phyloP scores from a whole-genome alignment of 768 basidiomycete species.

The Chalciporus chontae region DNA sequence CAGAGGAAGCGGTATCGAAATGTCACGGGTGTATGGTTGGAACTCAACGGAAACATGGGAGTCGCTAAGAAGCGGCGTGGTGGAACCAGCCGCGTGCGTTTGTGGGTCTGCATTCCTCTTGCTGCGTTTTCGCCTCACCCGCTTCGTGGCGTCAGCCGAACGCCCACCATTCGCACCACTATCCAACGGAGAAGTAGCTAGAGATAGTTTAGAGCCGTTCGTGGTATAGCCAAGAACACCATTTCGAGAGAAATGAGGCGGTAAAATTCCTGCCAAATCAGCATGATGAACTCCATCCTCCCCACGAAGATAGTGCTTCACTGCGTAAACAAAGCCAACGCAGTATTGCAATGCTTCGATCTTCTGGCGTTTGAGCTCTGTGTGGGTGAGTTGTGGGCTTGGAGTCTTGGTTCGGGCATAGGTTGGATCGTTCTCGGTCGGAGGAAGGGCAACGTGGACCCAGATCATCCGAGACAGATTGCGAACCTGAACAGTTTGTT shows the following conservation, averaged over 20 bases:
- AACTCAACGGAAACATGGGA: constrained; percentile 58
- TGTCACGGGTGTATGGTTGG: constrained; percentile 51
- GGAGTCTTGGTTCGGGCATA: constrained; percentile 53
- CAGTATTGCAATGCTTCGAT: constrained; percentile 65
- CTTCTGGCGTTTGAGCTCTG: constrained; percentile 63
- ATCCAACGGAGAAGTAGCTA: constrained; percentile 29
- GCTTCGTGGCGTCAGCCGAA: constrained; percentile 55
- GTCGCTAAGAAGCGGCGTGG: constrained; percentile 61
- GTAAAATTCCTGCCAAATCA: constrained; percentile 68
- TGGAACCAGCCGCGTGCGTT: constrained; percentile 29
- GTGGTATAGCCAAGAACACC: constrained; percentile 43
- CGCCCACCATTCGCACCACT: constrained; percentile 17
- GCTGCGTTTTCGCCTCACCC: constrained; percentile 69
- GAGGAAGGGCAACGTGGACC: constrained; percentile 72
- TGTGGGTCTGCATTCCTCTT: constrained; percentile 41
- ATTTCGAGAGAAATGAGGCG: constrained; percentile 51
- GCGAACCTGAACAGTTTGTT: constrained; percentile 43
- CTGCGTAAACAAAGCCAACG: constrained; percentile 67
- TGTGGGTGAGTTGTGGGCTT: constrained; percentile 40
- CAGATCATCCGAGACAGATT: constrained; percentile 77
- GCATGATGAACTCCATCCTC: constrained; percentile 71
- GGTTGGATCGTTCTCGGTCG: constrained; percentile 41
- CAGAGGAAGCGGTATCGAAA: constrained; percentile 78
- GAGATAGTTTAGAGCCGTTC: constrained; percentile 9
- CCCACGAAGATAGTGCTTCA: constrained; percentile 79